phyloP scores from a whole-genome alignment of 1,139 yeast genomes.

The Blastobotrys raffinosifermentans region DNA sequence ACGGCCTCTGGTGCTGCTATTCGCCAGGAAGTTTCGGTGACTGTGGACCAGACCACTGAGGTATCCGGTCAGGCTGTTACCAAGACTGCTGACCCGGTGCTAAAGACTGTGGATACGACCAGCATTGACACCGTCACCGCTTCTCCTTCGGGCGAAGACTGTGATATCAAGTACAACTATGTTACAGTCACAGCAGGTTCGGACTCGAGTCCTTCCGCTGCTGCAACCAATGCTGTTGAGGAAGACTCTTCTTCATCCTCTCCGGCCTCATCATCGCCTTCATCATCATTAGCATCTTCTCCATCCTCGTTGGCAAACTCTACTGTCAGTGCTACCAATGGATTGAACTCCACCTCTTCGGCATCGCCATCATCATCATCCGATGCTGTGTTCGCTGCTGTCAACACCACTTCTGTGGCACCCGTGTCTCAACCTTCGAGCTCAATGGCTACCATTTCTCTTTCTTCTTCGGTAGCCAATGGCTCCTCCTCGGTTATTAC shows the following conservation, averaged over 20 bases:
- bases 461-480: constrained; percentile 9
- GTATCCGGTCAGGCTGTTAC: not conserved
- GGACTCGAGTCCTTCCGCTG: not conserved
- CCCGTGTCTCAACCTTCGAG: constrained; percentile 10
- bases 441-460: constrained; percentile 7
- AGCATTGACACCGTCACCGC: not conserved
- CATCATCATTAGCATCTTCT: constrained; percentile 4
- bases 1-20: constrained; percentile 1
- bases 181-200: not conserved
- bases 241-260: not conserved
- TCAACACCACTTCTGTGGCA: constrained; percentile 10
- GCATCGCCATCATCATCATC: constrained; percentile 10
- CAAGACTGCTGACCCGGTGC: not conserved
- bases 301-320: constrained; percentile 3
- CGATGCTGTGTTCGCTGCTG: constrained; percentile 7
- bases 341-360: constrained; percentile 5
- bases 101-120: not conserved
- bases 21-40: not conserved
- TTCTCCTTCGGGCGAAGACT: not conserved
- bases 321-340: constrained; percentile 4
- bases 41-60: not conserved
- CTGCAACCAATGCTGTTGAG: not conserved
- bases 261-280: constrained; percentile 3
- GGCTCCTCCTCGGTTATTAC: constrained; percentile 12
- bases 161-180: constrained; percentile 1